phyloP scores from a whole-genome alignment of 208 protist species.

The Trypanosoma congolense region DNA sequence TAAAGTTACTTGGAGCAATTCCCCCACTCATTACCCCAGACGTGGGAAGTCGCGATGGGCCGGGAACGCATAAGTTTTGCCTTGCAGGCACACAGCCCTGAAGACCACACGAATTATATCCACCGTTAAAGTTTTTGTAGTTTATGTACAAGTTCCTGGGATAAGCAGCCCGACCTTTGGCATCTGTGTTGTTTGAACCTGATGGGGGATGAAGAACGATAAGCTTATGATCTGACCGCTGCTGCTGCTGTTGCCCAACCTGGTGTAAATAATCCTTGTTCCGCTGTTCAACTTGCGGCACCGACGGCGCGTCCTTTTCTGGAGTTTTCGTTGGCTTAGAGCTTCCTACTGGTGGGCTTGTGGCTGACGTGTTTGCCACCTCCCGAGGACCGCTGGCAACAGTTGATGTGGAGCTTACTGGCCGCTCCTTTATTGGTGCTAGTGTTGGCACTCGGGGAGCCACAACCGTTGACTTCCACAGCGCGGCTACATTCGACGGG shows the following conservation, averaged over 20 bases:
- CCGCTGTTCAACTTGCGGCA: constrained; percentile 5
- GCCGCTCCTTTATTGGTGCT: not conserved
- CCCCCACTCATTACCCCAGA: not conserved
- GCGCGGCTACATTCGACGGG: constrained; percentile 30
- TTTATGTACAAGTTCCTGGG: constrained; percentile 12
- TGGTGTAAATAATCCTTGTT: not conserved
- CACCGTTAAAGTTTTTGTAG: constrained; percentile 29
- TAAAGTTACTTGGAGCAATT: not conserved
- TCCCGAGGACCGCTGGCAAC: not conserved
- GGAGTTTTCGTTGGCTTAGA: not conserved
- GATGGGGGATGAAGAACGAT: not conserved
- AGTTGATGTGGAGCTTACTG: not conserved
- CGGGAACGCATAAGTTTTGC: not conserved
- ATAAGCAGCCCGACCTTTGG: not conserved
- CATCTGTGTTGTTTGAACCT: not conserved
- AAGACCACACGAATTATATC: constrained; percentile 13
- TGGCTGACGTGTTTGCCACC: not conserved
- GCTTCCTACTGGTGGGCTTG: not conserved
- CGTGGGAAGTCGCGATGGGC: not conserved
- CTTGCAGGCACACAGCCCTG: not conserved
- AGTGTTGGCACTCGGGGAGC: not conserved
- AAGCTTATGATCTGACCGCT: not conserved
- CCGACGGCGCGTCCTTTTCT: not conserved
- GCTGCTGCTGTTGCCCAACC: not conserved
- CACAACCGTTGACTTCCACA: constrained; percentile 10